These are phyloP conservation scores for Colletotrichum sp. DNA, from an alignment of 2,329 filamentous ascomycete genomes.

Conservation along the genomic window DNA sequence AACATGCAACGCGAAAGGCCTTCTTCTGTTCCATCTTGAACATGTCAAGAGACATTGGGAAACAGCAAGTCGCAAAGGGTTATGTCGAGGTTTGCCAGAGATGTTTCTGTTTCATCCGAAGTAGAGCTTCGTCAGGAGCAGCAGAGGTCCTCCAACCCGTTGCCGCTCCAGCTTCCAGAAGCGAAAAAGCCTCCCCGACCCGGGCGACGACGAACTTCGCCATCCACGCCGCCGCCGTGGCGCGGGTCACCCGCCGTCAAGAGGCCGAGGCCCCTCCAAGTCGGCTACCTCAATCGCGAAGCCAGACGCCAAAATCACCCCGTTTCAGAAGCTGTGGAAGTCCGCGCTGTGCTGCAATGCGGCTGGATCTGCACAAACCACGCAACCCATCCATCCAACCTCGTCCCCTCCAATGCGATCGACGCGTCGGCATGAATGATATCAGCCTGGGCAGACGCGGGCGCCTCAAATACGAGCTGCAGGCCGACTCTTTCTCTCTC, in stretches of 20 bases:
- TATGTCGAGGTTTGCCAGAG: not conserved
- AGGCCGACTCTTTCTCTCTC: not conserved
- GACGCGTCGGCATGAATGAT: not conserved
- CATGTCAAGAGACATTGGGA: not conserved
- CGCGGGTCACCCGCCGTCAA: not conserved
- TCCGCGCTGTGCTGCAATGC: not conserved
- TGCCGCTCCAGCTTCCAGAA: not conserved
- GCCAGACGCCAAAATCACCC: not conserved
- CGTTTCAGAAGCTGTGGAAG: not conserved
- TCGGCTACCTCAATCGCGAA: not conserved
- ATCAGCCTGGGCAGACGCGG: not conserved
- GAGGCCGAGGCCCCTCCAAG: not conserved
- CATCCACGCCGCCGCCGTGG: not conserved
- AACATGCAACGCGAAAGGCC: not conserved
- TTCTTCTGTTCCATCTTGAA: not conserved
- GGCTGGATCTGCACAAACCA: not conserved
- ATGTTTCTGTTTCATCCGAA: not conserved
- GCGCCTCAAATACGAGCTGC: conserved; percentile 7
- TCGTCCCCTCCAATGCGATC: not conserved
- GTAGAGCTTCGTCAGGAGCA: not conserved
- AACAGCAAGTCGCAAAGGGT: not conserved
- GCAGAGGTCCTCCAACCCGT: not conserved
- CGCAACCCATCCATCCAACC: not conserved
- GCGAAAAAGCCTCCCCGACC: not conserved
- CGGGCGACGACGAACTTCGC: not conserved